Base-by-base conservation (phyloP, 257 asterid species). In the Lycium barbarum region DNA sequence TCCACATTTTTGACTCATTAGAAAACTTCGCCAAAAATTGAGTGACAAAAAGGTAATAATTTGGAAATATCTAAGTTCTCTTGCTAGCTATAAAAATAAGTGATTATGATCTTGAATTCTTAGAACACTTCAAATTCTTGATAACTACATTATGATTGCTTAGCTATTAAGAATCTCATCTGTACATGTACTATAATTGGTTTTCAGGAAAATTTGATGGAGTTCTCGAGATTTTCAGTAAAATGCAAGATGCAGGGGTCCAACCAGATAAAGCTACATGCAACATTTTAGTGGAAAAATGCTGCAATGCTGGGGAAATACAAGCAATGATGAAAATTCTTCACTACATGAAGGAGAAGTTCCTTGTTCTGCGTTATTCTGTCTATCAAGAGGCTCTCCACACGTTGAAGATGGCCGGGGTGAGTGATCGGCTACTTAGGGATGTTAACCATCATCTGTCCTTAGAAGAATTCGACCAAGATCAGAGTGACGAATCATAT, bases 261-360 rank as follows among this genome's bases (percentile, higher is more conserved):
- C 91, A 85, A 65, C 99, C 98, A 40, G 99, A 97, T 79, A 97
- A 95, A 91, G 97, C 98, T 83, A 35, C 99, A 33, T 97, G 98
- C 90, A 95, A 94, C 88, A 94, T 93, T 88, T 90, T 97, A 84
- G 89, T 92, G n/a, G 95, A 93, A 58, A 89, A 89, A 84, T 92
- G 92, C 87, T 91, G 97, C 88, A 88, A 36, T 84, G 91, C 92
- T 57, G 91, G 92, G 78, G 92, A 90, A 90, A 86, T 87, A 79
- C 66, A 90, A 86, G 87, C 94, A 87, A 90, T 97, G 79, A 85
- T 85, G 73, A 90, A 88, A 86, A 89, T 95, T 86, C 98, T 95
- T 61, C 89, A 90, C 83, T 94, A 92, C 93, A 97, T 97, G 99
- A 93, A 93, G 90, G 89, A 89, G 58, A 91, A 92, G 47, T 87